Percentiles rank a stretch among this genome's conserved stretches.
Conservation (phyloP, 2,329 filamentous ascomycete species). For the Calycina herbarum region DNA sequence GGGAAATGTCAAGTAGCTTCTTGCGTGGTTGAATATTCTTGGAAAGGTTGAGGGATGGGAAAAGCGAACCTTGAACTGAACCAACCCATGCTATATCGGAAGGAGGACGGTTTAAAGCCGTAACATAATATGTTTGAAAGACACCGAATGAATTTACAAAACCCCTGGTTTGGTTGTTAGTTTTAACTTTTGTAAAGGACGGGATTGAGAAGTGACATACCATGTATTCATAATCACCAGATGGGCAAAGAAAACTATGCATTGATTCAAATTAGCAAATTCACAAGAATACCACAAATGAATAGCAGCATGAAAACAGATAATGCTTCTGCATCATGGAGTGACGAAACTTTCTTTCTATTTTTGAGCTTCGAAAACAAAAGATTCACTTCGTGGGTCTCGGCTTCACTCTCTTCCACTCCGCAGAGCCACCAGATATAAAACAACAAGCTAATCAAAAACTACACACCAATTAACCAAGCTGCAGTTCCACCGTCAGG, state of each 20-base stretch:
- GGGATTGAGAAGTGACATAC: constrained; percentile 46
- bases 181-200: constrained; percentile 43
- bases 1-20: background rate
- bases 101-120: constrained; percentile 37
- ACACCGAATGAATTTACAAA: constrained; percentile 33
- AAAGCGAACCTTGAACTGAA: constrained; percentile 40
- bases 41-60: background rate
- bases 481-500: constrained; percentile 35
- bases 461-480: constrained; percentile 35
- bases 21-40: background rate
- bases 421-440: background rate
- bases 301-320: background rate
- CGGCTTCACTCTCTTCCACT: background rate
- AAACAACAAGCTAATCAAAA: background rate
- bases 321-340: background rate
- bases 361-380: background rate
- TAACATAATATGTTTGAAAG: constrained; percentile 42
- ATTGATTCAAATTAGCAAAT: background rate
- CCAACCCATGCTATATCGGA: constrained; percentile 50
- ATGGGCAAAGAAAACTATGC: constrained; percentile 27
- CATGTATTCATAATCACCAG: constrained; percentile 38
- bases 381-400: background rate
- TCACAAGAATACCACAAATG: background rate
- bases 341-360: background rate
- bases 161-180: constrained; percentile 36